phyloP scores from a whole-genome alignment of 768 basidiomycete species.

The Boletus sp. region DNA sequence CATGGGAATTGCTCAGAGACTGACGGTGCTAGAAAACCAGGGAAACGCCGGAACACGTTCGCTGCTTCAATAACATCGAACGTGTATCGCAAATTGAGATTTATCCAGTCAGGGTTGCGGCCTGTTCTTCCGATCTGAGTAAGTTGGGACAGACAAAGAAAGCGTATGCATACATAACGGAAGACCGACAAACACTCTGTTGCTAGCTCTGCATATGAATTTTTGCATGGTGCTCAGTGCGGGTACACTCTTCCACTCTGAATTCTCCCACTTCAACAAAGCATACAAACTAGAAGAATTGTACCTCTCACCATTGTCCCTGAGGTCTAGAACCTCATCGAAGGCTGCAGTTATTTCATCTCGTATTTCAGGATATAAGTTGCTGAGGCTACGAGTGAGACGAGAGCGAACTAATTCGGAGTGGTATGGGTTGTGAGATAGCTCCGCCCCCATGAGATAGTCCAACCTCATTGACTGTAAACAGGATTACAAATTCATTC shows the following conservation, averaged over 20 bases:
- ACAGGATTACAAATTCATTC: neutral
- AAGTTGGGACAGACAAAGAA: neutral
- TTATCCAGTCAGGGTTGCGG: constrained; percentile 35
- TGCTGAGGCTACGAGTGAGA: constrained; percentile 37
- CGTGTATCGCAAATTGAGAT: constrained; percentile 30
- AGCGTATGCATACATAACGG: constrained; percentile 20
- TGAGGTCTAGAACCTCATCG: constrained; percentile 33
- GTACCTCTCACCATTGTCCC: constrained; percentile 11
- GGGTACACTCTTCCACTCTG: constrained; percentile 40
- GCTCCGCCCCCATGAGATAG: constrained; percentile 38
- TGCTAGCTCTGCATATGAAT: constrained; percentile 21
- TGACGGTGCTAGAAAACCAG: constrained; percentile 33
- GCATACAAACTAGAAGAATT: neutral
- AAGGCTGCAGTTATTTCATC: constrained; percentile 40
- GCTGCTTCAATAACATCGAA: constrained; percentile 24
- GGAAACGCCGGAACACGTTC: constrained; percentile 26
- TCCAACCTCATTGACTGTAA: constrained; percentile 36
- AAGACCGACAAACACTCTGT: constrained; percentile 48
- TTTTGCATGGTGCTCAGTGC: constrained; percentile 25
- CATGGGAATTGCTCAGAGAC: neutral
- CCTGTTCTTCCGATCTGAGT: constrained; percentile 5
- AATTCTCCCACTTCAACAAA: neutral
- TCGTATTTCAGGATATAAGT: constrained; percentile 24
- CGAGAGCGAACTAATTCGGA: constrained; percentile 24
- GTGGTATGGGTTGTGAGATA: constrained; percentile 34